Evolutionary conservation across 495 filamentous ascomycete species (phyloP), one percentile per base, ranked within the genome.

Genomic region (Chlorociboria aeruginascens): DNA sequence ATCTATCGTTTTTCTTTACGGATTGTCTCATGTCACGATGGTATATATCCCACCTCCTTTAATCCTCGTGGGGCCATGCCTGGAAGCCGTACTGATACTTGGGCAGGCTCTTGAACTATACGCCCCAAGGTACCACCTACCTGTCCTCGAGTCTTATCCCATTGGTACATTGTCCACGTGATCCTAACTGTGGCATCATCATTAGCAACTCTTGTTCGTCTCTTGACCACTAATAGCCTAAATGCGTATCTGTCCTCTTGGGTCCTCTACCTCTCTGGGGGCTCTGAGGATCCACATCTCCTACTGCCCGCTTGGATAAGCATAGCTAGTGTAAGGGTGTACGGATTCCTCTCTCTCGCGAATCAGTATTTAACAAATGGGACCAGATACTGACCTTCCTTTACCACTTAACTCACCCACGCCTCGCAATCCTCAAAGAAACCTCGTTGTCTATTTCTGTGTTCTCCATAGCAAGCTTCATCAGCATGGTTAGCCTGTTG

Each of bases 1-100:
- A 89, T 65, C 75, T 92, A 61, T 86, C 83, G 47, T 92, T 89
- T 64, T 84, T 88, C 66, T 90, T 92, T 65, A 88, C 85, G 50
- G 86, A 94, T 66, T 87, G 85, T 65, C 80, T 92, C 59, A 94
- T 94, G 86, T 88, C 83, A 52, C 79, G 87, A 61, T 92, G 86
- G 86, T 85, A 52, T n/a, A 70, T 68, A 36, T 16, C 35, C 46
- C 39, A 25, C 38, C 35, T 16, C 42, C 32, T 30, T 36, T 30
- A 25, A 7, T 29, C 31, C 29, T 28, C 29, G n/a, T 31, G 1
- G 8, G 6, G 6, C 11, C 2, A 32, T 11, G 11, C 33, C 13
- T 29, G 14, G 8, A 33, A 25, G 3, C 8, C 16, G 7, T 46
- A 17, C 43, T 20, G 31, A 30, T n/a, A 33, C 12, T 30, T 32